Percentiles rank a stretch among this genome's conserved stretches.
Evolutionary conservation across 306 rosid species (phyloP).

Genomic region (Macrotyloma uniflorum): DNA sequence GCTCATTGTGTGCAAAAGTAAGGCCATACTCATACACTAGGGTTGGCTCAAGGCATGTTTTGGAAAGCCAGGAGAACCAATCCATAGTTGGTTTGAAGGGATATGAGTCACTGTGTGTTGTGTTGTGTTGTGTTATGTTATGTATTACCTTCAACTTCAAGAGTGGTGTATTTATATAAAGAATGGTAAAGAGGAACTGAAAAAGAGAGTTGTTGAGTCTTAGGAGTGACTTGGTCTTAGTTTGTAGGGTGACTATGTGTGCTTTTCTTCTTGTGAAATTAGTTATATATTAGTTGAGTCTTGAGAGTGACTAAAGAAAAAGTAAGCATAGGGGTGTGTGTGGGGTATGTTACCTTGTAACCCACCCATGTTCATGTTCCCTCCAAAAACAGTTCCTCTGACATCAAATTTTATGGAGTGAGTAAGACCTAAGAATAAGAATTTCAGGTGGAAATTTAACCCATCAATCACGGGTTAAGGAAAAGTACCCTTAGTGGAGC

Average conservation of each 20-base stretch:
- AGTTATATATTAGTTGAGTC: slow-evolving; percentile 49
- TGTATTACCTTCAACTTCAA: slow-evolving; percentile 13
- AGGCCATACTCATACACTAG: slow-evolving; percentile 86
- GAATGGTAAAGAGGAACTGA: slow-evolving; percentile 28
- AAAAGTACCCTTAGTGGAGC: slow-evolving; percentile 39
- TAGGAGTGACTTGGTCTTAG: slow-evolving; percentile 32
- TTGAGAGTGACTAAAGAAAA: slow-evolving; percentile 66
- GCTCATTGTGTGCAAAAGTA: slow-evolving; percentile 79
- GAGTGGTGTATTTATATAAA: slow-evolving; percentile 18
- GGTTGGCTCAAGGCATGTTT: slow-evolving; percentile 72
- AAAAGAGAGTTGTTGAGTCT: slow-evolving; percentile 37
- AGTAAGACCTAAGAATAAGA: slow-evolving; percentile 47
- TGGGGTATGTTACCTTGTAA: slow-evolving; percentile 44
- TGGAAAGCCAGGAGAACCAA: slow-evolving; percentile 96
- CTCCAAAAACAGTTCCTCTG: slow-evolving; percentile 48
- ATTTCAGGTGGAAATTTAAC: slow-evolving; percentile 45
- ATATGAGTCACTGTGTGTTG: slow-evolving; percentile 21
- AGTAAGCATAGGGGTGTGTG: slow-evolving; percentile 35
- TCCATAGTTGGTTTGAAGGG: slow-evolving; percentile 69
- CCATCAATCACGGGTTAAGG: slow-evolving; percentile 68
- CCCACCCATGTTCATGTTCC: slow-evolving; percentile 59
- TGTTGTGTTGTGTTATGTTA: neutral
- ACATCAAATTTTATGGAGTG: slow-evolving; percentile 38
- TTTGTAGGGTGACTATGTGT: neutral
- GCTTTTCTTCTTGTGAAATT: slow-evolving; percentile 19